Base-by-base conservation (phyloP, 768 basidiomycete species). In the Boletus rufocinnamomeus region DNA sequence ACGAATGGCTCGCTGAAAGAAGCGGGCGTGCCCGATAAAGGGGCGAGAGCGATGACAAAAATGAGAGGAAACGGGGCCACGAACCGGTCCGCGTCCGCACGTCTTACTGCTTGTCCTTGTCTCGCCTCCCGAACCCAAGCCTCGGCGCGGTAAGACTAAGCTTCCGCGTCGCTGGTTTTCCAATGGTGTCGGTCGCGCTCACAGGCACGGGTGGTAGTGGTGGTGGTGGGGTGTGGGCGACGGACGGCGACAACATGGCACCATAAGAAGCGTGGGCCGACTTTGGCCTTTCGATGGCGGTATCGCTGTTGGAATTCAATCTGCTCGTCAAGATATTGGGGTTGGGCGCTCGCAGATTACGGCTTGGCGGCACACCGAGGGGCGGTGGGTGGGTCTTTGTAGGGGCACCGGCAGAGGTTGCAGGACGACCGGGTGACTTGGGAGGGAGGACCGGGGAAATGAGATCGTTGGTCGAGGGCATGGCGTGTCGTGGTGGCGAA, bases 131-230 rank as follows among this genome's bases (percentile, higher is more conserved):
- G 61, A 89, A 82, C 50, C 75, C 76, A 2, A 82, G 74, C 63
- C 84, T 83, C 50, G 85, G 83, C 50, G 82, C 79, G 25, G 80
- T 80, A 56, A 91, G 69, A 69, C 89, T 91, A 72, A 91, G 72
- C 75, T 91, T 91, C 55, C 88, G 77, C 66, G 76, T 80, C 58
- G 83, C 76, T 43, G 54, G 54, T 34, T 75, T 82, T 56, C 74
- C 60, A n/a, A 65, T 64, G 14, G 66, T 56, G 44, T 55, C 64
- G 21, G 65, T 56, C 25, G 54, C 60, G 41, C 66, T 69, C 55
- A 54, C 67, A 10, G 63, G 60, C 17, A 65, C 50, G 2, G 11
- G n/a, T 21, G 25, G 38, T 16, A 68, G 58, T 13, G 50, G 50
- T 2, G 8, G 40, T 21, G 19, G 38, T 10, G 69, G 64, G 27